Conservation (phyloP, 2,329 filamentous ascomycete species). For the Fusarium equiseti region DNA sequence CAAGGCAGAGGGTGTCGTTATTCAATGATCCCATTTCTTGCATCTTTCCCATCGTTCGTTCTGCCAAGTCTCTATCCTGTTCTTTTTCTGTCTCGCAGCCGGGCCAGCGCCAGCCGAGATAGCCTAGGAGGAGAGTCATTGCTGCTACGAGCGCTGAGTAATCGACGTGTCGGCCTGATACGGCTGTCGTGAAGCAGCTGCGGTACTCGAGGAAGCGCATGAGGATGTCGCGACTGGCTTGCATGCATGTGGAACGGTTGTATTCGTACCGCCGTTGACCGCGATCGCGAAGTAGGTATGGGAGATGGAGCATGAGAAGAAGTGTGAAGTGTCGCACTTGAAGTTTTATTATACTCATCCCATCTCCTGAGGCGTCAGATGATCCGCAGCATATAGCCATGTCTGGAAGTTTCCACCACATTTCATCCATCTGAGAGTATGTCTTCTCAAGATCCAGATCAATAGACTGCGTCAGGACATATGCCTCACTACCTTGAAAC, state of each 20-base stretch:
- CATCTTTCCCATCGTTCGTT: slow-evolving; percentile 55
- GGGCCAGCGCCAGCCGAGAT: slow-evolving; percentile 56
- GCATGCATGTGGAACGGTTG: slow-evolving; percentile 57
- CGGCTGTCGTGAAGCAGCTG: slow-evolving; percentile 31
- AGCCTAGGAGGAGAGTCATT: slow-evolving; percentile 63
- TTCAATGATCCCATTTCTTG: slow-evolving; percentile 54
- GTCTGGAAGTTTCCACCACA: slow-evolving; percentile 62
- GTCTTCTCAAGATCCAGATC: slow-evolving; percentile 62
- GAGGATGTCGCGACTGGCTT: slow-evolving; percentile 64
- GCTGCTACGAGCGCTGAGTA: slow-evolving; percentile 65
- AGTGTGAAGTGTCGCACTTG: slow-evolving; percentile 66
- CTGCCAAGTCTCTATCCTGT: slow-evolving; percentile 54
- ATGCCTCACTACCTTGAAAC: slow-evolving; percentile 52
- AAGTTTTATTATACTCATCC: slow-evolving; percentile 54
- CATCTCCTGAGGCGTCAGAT: slow-evolving; percentile 32
- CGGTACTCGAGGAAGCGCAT: slow-evolving; percentile 62
- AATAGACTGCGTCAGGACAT: slow-evolving; percentile 57
- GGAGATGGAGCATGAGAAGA: slow-evolving; percentile 65
- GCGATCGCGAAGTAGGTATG: slow-evolving; percentile 63
- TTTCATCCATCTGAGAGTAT: slow-evolving; percentile 47
- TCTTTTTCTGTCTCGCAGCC: slow-evolving; percentile 40
- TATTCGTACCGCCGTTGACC: slow-evolving; percentile 62
- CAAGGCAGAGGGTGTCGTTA: slow-evolving; percentile 56
- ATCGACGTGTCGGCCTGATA: slow-evolving; percentile 59
- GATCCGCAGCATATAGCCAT: slow-evolving; percentile 41